A percentile compares a stretch with the other conserved stretches of the same genome.
phyloP scores from a whole-genome alignment of 1,284 basidiomycete genomes.

The Anthracocystis panici-leucophaei region DNA sequence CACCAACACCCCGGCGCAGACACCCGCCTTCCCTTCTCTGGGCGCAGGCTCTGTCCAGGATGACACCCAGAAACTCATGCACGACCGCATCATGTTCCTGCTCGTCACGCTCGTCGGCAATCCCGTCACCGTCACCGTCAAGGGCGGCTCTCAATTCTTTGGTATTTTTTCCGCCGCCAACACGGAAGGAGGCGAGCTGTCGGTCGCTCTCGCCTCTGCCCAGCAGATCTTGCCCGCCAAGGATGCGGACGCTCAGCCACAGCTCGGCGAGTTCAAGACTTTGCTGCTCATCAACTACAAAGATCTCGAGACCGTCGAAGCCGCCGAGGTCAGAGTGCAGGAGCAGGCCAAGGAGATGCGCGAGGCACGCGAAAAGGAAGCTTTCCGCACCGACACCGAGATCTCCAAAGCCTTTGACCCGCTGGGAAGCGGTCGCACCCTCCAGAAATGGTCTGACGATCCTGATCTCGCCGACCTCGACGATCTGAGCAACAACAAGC shows the following conservation, averaged over 20 bases:
- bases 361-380: conserved; percentile 47
- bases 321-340: conserved; percentile 52
- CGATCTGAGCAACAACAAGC: conserved; percentile 21
- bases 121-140: conserved; percentile 58
- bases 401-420: conserved; percentile 58
- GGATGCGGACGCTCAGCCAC: conserved; percentile 15
- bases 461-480: conserved; percentile 52
- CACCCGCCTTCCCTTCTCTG: conserved; percentile 35
- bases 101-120: conserved; percentile 58
- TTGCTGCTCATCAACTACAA: conserved; percentile 54
- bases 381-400: conserved; percentile 64
- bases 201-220: conserved; percentile 55
- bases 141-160: conserved; percentile 55
- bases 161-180: conserved; percentile 62
- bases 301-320: conserved; percentile 56
- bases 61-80: conserved; percentile 51
- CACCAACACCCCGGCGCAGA: conserved; percentile 22
- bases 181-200: conserved; percentile 53
- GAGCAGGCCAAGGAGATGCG: conserved; percentile 55
- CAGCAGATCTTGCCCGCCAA: conserved; percentile 54
- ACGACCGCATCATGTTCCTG: conserved; percentile 55
- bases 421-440: conserved; percentile 48
- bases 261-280: conserved; percentile 53
- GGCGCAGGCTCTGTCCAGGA: conserved; percentile 17
- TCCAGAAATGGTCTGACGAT: conserved; percentile 63